Base-by-base conservation (phyloP, 1,139 yeast species). In the Trichomonascaceae sp. region DNA sequence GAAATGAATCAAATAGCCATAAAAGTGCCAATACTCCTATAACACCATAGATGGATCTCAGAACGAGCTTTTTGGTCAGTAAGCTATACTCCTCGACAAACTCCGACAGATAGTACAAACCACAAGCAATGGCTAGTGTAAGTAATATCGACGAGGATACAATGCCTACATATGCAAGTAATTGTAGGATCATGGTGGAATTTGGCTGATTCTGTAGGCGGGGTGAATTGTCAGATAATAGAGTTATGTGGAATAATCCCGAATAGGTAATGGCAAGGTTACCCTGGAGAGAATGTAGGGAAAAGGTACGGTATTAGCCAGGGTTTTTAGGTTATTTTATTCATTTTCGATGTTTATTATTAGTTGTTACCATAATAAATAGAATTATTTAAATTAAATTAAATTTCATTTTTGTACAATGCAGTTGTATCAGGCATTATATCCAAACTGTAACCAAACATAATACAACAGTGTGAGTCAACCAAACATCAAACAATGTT, bases 81-180 rank as follows among this genome's bases (percentile, higher is more conserved):
- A 86, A 95, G 0, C 96, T 80, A 68, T 93, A 95, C 66, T 91
- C 98, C 67, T 93, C 99, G 15, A 93, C 96, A 47, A 90, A 74
- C 68, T 93, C 99, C 12, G 96, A 87, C 43, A 93, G 75, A 65
- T 89, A 90, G 73, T 91, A 93, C 44, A 93, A 75, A 1, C 96
- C 98, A 2, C 96, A 87, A 0, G 99, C 77, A 49, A 85, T 80
- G 13, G 88, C 81, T 53, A 84, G 71, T 0, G 88, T 83, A 52
- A 89, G 77, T 61, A 87, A 83, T 2, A 85, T 63, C 63, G 91
- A 88, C 6, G 97, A 98, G 1, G 82, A 70, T 0, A 84, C 74
- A 1, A 83, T 75, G 4, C 99, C 99, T 7, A 81, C 69, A 58
- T 83, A 80, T 2, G 97, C 80, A 3, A 84, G 66, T 13, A 82